Base-by-base conservation (phyloP, 2,329 filamentous ascomycete species). In the Plenodomus tracheiphilus region DNA sequence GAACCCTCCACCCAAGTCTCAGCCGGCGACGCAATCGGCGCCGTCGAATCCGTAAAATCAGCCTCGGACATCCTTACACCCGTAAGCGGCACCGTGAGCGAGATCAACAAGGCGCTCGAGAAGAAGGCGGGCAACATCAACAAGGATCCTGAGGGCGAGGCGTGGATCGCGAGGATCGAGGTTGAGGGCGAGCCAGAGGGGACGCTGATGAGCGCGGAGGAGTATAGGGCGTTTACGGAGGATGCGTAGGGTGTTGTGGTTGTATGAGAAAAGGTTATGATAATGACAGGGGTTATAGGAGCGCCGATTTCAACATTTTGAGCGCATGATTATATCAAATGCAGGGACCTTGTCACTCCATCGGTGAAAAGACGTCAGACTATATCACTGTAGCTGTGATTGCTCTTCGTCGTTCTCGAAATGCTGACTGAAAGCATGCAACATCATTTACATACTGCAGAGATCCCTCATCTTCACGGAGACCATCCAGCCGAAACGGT, bases 1-100 rank as follows among this genome's bases (percentile, higher is more conserved):
- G 80, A 86, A 60, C 70, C 80, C 47, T 87, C 85, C 58, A 78
- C 85, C 62, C 83, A 87, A 64, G 82, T 96, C 53, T 75, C 76
- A 49, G 82, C 85, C 48, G 91, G 91, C 66, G 93, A 97, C 70
- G 81, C 88, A 58, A 88, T 97, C 62, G 94, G 94, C 61, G 91
- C 93, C 52, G 93, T 99, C 64, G 94, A 99, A 80, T 97, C 91
- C 2, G 94, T 99, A 75, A 99, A 99, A 82, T 94, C 88, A 55
- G 94, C 94, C n/a, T 93, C 90, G 56, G 94, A 99, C 73, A 96
- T 99, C 79, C 88, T 96, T 77, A 86, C 91, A 13, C 94, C 94
- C 16, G 83, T 97, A 59, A 77, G 81, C 43, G 93, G 93, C 69
- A 88, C 78, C 61, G 84, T 99, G 53, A 81, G 84, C 32, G 83